Evolutionary conservation across 2,329 filamentous ascomycete genomes (phyloP).

Genomic region (Sphaerulina musiva): DNA sequence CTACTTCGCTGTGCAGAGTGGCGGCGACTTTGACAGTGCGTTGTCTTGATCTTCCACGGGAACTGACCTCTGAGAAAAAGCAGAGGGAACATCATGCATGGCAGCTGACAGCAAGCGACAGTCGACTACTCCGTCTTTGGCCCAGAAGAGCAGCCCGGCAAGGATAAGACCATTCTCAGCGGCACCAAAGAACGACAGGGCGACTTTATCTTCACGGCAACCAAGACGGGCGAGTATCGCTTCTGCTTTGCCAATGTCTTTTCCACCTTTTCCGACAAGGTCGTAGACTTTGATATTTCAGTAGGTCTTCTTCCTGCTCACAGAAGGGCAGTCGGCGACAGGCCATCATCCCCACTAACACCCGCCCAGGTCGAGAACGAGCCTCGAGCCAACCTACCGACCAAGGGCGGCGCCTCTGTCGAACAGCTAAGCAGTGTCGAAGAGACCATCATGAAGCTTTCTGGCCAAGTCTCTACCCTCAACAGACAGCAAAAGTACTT

Average conservation of each 20-base stretch:
- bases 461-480: slow-evolving; percentile 85
- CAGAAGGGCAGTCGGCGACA: neutral
- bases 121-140: slow-evolving; percentile 85
- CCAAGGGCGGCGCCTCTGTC: slow-evolving; percentile 77
- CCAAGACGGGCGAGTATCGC: slow-evolving; percentile 77
- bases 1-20: slow-evolving; percentile 99
- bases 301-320: slow-evolving; percentile 46
- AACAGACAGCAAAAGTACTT: slow-evolving; percentile 99
- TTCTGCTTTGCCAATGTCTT: slow-evolving; percentile 99
- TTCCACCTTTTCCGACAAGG: slow-evolving; percentile 95
- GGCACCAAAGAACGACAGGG: slow-evolving; percentile 90
- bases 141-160: slow-evolving; percentile 48
- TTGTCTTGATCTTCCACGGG: neutral
- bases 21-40: slow-evolving; percentile 77
- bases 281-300: slow-evolving; percentile 95
- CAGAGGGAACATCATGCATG: neutral
- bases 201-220: slow-evolving; percentile 95
- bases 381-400: slow-evolving; percentile 68
- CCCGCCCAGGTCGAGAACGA: slow-evolving; percentile 77
- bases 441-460: slow-evolving; percentile 92
- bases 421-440: slow-evolving; percentile 86
- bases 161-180: slow-evolving; percentile 70
- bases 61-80: neutral
- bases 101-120: slow-evolving; percentile 12
- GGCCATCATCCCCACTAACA: neutral